A percentile compares a stretch with the other conserved stretches of the same genome.
Evolutionary conservation across 768 basidiomycete genomes (phyloP).

Genomic region (Paxillus rubicundulus): DNA sequence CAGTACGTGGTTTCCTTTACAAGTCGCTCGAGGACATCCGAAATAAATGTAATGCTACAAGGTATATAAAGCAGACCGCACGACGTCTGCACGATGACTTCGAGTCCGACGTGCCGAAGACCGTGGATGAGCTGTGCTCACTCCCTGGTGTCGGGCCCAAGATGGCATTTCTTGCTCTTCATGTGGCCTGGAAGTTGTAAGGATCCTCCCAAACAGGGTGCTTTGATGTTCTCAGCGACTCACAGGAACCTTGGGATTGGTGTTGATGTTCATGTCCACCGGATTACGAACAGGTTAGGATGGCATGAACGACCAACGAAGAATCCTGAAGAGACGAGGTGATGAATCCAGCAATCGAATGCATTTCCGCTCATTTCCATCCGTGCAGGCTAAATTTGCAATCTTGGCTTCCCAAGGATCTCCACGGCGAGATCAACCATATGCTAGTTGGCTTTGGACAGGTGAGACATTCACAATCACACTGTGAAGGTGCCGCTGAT

Average conservation of each 20-base stretch:
- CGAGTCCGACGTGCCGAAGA: constrained; percentile 83
- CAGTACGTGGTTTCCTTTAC: constrained; percentile 44
- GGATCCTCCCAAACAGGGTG: constrained; percentile 19
- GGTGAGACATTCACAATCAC: constrained; percentile 37
- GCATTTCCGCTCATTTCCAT: background rate
- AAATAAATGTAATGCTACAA: constrained; percentile 24
- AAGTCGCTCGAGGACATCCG: background rate
- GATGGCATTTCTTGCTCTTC: constrained; percentile 87
- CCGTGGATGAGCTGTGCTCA: constrained; percentile 83
- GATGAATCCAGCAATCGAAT: constrained; percentile 1
- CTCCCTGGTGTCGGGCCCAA: constrained; percentile 94
- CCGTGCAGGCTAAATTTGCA: constrained; percentile 63
- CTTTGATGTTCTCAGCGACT: background rate
- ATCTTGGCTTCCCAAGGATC: constrained; percentile 77
- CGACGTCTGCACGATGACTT: constrained; percentile 67
- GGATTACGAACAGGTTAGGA: constrained; percentile 88
- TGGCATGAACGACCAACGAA: constrained; percentile 90
- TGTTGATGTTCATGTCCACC: constrained; percentile 94
- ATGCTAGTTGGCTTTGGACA: constrained; percentile 85
- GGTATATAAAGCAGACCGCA: constrained; percentile 76
- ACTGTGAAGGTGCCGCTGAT: background rate
- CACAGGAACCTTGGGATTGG: constrained; percentile 84
- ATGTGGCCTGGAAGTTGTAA: constrained; percentile 81
- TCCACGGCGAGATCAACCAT: constrained; percentile 75
- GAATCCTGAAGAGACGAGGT: constrained; percentile 88